Percentiles rank a stretch among this genome's conserved stretches.
These are phyloP conservation scores for Kregervanrija pseudodelftensis DNA, from an alignment of 805 yeast genomes.

Conservation along the genomic window DNA sequence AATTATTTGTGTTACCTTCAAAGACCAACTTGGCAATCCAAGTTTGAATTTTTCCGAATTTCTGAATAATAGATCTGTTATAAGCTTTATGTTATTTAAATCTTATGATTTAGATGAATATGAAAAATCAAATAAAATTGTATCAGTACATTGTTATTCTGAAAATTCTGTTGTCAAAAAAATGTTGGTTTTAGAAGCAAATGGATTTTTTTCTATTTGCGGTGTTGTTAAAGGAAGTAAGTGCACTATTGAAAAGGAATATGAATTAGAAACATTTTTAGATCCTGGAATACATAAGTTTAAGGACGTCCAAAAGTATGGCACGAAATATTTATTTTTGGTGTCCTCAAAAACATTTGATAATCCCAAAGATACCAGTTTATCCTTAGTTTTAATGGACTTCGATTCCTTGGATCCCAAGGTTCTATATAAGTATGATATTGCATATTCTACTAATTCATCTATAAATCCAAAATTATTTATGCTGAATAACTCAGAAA, in stretches of 20 bases:
- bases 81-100: constrained; percentile 9
- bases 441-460: too few relatives aligned
- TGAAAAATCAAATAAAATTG: constrained; percentile 38
- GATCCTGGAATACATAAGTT: not conserved
- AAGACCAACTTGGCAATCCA: constrained; percentile 65
- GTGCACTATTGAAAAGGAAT: constrained; percentile 1
- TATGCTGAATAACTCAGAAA: not conserved
- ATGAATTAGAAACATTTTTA: constrained; percentile 1
- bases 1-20: constrained; percentile 51
- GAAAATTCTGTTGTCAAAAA: constrained; percentile 42
- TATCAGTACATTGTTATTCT: constrained; percentile 37
- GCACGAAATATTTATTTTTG: too few relatives aligned
- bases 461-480: not conserved
- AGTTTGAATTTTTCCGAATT: constrained; percentile 19
- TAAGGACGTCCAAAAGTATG: constrained; percentile 1
- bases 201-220: constrained; percentile 33
- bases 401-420: not conserved
- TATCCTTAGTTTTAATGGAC: not conserved
- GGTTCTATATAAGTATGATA: not conserved
- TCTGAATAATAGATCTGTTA: constrained; percentile 9
- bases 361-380: not conserved
- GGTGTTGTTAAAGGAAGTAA: constrained; percentile 28
- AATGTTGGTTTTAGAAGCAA: constrained; percentile 38
- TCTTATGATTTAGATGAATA: constrained; percentile 16
- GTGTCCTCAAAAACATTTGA: not conserved